Percentiles rank a stretch among this genome's conserved stretches.
Evolutionary conservation across 768 basidiomycete genomes (phyloP).

Genomic region (Fomitopsis serialis): DNA sequence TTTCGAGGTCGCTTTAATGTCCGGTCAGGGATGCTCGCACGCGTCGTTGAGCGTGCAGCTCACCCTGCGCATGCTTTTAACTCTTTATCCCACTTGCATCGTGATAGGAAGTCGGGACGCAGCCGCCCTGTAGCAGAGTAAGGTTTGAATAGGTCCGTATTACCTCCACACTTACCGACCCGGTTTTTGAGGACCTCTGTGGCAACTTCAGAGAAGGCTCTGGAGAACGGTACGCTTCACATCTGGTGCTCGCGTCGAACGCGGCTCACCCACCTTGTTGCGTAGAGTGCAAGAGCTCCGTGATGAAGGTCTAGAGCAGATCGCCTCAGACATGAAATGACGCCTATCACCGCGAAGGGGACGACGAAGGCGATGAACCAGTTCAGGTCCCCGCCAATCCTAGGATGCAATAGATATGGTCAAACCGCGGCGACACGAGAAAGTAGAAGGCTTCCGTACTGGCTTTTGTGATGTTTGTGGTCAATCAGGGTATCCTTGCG

Average conservation of each 20-base stretch:
- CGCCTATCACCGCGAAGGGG: slow-evolving; percentile 36
- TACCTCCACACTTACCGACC: slow-evolving; percentile 37
- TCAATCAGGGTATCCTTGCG: slow-evolving; percentile 47
- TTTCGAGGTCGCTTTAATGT: slow-evolving; percentile 26
- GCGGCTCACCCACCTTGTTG: slow-evolving; percentile 25
- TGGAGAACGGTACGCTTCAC: slow-evolving; percentile 13
- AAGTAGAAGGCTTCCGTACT: slow-evolving; percentile 27
- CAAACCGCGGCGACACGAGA: background rate
- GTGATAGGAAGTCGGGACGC: slow-evolving; percentile 61
- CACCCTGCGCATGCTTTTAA: slow-evolving; percentile 53
- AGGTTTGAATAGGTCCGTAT: background rate
- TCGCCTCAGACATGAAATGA: slow-evolving; percentile 32
- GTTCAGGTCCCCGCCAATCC: slow-evolving; percentile 45
- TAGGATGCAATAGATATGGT: slow-evolving; percentile 17
- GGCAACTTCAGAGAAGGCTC: slow-evolving; percentile 41
- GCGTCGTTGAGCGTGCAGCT: background rate
- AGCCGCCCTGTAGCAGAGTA: slow-evolving; percentile 32
- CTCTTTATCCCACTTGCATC: slow-evolving; percentile 55
- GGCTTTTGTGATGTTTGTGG: slow-evolving; percentile 43
- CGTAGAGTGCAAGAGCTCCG: slow-evolving; percentile 44
- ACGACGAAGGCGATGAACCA: slow-evolving; percentile 40
- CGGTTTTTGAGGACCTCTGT: slow-evolving; percentile 52
- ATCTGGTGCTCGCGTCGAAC: slow-evolving; percentile 8
- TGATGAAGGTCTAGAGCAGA: slow-evolving; percentile 55
- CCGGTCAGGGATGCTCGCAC: no score